phyloP scores from a whole-genome alignment of 1,284 basidiomycete species.

The Ustilago crameri region DNA sequence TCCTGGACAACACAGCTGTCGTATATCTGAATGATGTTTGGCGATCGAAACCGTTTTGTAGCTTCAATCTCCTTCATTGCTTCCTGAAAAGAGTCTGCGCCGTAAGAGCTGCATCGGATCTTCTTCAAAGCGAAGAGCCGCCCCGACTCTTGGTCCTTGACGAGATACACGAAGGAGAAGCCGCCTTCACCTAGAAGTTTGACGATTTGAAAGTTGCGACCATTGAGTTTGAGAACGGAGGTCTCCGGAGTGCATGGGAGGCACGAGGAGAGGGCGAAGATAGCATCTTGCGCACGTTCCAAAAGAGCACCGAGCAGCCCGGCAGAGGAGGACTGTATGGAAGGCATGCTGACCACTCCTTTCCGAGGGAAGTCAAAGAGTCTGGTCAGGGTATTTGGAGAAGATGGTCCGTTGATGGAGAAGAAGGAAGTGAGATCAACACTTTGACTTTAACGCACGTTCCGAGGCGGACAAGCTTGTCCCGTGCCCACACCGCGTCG shows the following conservation, averaged over 20 bases:
- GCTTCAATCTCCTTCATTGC: slow-evolving; percentile 68
- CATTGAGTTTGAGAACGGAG: slow-evolving; percentile 60
- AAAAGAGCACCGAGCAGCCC: slow-evolving; percentile 34
- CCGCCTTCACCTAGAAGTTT: slow-evolving; percentile 67
- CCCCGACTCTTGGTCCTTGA: slow-evolving; percentile 61
- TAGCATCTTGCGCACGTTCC: slow-evolving; percentile 53
- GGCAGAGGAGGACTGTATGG: slow-evolving; percentile 25
- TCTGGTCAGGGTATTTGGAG: neutral
- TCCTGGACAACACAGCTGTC: slow-evolving; percentile 67
- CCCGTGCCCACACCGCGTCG: slow-evolving; percentile 3
- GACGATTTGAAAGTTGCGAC: slow-evolving; percentile 59
- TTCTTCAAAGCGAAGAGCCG: slow-evolving; percentile 66
- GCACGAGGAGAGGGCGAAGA: slow-evolving; percentile 55
- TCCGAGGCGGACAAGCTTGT: neutral
- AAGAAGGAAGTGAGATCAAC: slow-evolving; percentile 20
- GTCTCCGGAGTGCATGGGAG: slow-evolving; percentile 52
- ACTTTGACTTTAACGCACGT: slow-evolving; percentile 5
- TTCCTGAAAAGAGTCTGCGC: slow-evolving; percentile 61
- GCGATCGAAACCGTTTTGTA: slow-evolving; percentile 65
- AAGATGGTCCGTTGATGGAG: neutral
- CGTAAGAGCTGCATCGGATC: slow-evolving; percentile 65
- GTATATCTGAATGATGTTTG: slow-evolving; percentile 64
- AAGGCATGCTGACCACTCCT: slow-evolving; percentile 22
- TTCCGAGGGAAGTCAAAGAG: neutral
- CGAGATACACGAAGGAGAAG: slow-evolving; percentile 66